These are phyloP conservation scores for Apiotrichum domesticum DNA, from an alignment of 1,284 basidiomycete species.

Conservation along the genomic window DNA sequence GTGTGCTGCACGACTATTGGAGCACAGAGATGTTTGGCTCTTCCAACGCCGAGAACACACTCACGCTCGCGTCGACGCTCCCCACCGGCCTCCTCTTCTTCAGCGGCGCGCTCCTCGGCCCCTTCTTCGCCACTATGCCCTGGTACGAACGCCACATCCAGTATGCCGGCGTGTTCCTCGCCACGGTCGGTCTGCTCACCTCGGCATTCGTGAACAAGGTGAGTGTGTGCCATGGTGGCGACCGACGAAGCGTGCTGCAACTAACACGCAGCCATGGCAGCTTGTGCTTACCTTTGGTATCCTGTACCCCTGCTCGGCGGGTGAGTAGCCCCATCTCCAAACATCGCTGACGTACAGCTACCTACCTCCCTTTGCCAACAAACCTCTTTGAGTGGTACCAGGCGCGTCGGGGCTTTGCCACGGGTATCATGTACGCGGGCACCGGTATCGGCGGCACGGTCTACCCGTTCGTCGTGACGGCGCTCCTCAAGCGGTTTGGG, in stretches of 20 bases:
- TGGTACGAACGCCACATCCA: slow-evolving; percentile 17
- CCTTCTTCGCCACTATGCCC: slow-evolving; percentile 15
- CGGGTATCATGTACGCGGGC: slow-evolving; percentile 31
- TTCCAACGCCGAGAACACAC: slow-evolving; percentile 11
- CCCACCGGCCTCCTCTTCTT: slow-evolving; percentile 44
- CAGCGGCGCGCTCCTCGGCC: slow-evolving; percentile 37
- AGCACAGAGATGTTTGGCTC: slow-evolving; percentile 27
- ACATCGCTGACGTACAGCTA: slow-evolving; percentile 11
- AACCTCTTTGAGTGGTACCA: slow-evolving; percentile 44
- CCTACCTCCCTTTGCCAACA: slow-evolving; percentile 40
- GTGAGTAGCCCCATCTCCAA: slow-evolving; percentile 15
- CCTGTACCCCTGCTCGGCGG: slow-evolving; percentile 36
- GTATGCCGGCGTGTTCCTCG: slow-evolving; percentile 6
- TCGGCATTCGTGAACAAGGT: slow-evolving; percentile 4
- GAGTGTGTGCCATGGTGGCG: background rate
- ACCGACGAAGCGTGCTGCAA: too few relatives aligned
- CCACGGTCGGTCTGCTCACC: slow-evolving; percentile 5
- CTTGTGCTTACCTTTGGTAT: slow-evolving; percentile 39
- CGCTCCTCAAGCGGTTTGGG: slow-evolving; percentile 34
- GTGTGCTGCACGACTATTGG: slow-evolving; percentile 42
- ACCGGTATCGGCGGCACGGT: slow-evolving; percentile 38
- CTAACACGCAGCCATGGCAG: slow-evolving; percentile 35
- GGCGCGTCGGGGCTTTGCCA: slow-evolving; percentile 24
- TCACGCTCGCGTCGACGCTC: slow-evolving; percentile 41
- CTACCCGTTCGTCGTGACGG: slow-evolving; percentile 38